Evolutionary conservation across 208 protist species (phyloP), one percentile per base, ranked within the genome.

Genomic region (Wallacemonas sp.): DNA sequence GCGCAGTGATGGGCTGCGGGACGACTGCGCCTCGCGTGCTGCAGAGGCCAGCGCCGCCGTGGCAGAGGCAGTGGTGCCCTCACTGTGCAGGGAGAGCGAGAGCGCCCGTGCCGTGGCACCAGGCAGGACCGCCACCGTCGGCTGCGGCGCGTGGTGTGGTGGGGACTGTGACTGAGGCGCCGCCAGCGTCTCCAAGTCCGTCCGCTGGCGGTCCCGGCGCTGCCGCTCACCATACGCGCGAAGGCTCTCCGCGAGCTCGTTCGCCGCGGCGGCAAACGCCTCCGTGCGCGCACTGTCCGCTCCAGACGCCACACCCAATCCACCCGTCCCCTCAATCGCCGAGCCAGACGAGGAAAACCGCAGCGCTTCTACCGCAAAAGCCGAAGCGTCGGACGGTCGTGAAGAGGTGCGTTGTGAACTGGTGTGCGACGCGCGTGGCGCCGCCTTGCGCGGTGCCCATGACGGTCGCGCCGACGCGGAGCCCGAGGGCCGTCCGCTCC

Each of bases 1-100:
- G 5, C 50, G 50, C 30, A 57, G 50, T 9, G 50, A 57, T 19
- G 50, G 50, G 22, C 50, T 57, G 26, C 50, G 50, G 8, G 50
- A 57, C 17, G 26, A n/a, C n/a, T n/a, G n/a, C n/a, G n/a, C n/a
- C n/a, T n/a, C n/a, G n/a, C n/a, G n/a, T n/a, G n/a, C n/a, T n/a
- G n/a, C n/a, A n/a, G n/a, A n/a, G n/a, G n/a, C n/a, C n/a, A n/a
- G n/a, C n/a, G n/a, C n/a, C n/a, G n/a, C n/a, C n/a, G n/a, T n/a
- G n/a, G n/a, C n/a, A n/a, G n/a, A n/a, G n/a, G n/a, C n/a, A n/a
- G n/a, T n/a, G n/a, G n/a, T n/a, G n/a, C n/a, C n/a, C n/a, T n/a
- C n/a, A n/a, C n/a, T n/a, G n/a, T n/a, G n/a, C n/a, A n/a, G n/a
- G n/a, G n/a, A n/a, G n/a, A n/a, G n/a, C n/a, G n/a, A n/a, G n/a